A percentile compares a stretch with the other conserved stretches of the same genome.
Evolutionary conservation across 805 yeast genomes (phyloP).

Genomic region (Candida hispaniensis): DNA sequence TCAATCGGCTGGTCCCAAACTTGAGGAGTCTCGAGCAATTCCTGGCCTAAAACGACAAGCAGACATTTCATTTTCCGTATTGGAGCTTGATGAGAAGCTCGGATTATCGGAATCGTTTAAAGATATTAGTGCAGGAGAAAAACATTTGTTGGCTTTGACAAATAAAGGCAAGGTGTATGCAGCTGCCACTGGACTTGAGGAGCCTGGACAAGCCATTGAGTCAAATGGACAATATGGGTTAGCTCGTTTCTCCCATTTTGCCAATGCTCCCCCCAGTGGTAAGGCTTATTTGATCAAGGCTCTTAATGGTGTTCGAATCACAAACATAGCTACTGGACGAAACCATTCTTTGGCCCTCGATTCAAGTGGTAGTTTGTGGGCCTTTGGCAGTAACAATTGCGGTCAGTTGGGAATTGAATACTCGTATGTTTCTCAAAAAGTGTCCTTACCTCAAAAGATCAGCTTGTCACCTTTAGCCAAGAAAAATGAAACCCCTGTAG

Average conservation of each 20-base stretch:
- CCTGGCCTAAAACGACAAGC: conserved; percentile 13
- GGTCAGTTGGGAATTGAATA: conserved; percentile 80
- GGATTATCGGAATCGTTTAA: conserved; percentile 41
- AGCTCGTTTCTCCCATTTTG: conserved; percentile 59
- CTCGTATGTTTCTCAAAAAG: conserved; percentile 50
- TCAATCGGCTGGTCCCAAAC: conserved; percentile 12
- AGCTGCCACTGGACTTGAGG: conserved; percentile 43
- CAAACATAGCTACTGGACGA: conserved; percentile 59
- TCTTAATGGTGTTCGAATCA: conserved; percentile 43
- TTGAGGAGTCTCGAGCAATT: conserved; percentile 11
- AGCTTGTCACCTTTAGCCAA: conserved; percentile 36
- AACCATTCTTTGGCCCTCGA: conserved; percentile 66
- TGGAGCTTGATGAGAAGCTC: conserved; percentile 19
- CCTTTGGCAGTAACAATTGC: conserved; percentile 73
- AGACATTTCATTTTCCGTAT: conserved; percentile 3
- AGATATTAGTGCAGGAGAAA: conserved; percentile 48
- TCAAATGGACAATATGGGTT: conserved; percentile 75
- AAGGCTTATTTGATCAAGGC: conserved; percentile 45
- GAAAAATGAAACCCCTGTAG: conserved; percentile 28
- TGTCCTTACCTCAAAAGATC: conserved; percentile 57
- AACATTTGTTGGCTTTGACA: conserved; percentile 58
- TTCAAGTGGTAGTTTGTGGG: conserved; percentile 54
- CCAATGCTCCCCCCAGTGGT: conserved; percentile 40
- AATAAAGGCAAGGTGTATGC: conserved; percentile 51
- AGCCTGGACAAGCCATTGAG: conserved; percentile 22